A percentile compares a stretch with the other conserved stretches of the same genome.
These are phyloP conservation scores for Cryptococcus amylolentus DNA, from an alignment of 1,284 basidiomycete genomes.

Conservation along the genomic window DNA sequence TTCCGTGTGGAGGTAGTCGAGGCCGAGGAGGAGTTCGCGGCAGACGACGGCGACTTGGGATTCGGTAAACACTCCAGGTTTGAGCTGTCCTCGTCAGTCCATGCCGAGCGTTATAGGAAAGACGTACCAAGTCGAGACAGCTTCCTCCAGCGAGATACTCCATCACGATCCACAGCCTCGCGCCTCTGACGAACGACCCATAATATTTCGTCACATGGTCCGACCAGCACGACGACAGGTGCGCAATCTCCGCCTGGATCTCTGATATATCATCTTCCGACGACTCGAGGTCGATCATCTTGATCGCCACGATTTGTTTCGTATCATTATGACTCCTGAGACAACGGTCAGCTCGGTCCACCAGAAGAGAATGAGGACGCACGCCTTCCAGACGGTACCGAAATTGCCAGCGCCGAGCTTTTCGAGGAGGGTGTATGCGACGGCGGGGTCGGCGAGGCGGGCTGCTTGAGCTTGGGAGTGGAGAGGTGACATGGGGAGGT, in stretches of 20 bases:
- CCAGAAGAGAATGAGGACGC: constrained; percentile 18
- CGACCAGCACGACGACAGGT: constrained; percentile 90
- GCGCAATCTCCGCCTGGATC: constrained; percentile 96
- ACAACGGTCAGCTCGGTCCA: not conserved
- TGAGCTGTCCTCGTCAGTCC: constrained; percentile 55
- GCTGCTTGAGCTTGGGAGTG: constrained; percentile 6
- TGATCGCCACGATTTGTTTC: constrained; percentile 92
- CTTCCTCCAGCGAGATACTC: constrained; percentile 98
- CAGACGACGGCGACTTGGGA: constrained; percentile 90
- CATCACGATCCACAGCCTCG: constrained; percentile 99
- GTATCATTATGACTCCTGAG: constrained; percentile 80
- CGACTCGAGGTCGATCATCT: constrained; percentile 81
- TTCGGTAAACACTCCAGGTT: constrained; percentile 85
- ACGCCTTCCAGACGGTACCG: constrained; percentile 92
- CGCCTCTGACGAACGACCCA: constrained; percentile 91
- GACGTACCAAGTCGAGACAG: constrained; percentile 75
- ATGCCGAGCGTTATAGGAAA: too few relatives aligned
- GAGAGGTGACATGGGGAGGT: not conserved
- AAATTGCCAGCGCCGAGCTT: constrained; percentile 97
- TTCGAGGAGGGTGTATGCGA: constrained; percentile 87
- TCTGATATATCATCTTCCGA: constrained; percentile 94
- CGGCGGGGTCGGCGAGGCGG: constrained; percentile 62
- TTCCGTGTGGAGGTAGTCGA: constrained; percentile 89
- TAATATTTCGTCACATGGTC: constrained; percentile 96
- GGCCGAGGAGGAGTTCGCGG: constrained; percentile 86